Evolutionary conservation across 1,284 basidiomycete species (phyloP), one percentile per base, ranked within the genome.

Genomic region (Rhodotorula sp.): DNA sequence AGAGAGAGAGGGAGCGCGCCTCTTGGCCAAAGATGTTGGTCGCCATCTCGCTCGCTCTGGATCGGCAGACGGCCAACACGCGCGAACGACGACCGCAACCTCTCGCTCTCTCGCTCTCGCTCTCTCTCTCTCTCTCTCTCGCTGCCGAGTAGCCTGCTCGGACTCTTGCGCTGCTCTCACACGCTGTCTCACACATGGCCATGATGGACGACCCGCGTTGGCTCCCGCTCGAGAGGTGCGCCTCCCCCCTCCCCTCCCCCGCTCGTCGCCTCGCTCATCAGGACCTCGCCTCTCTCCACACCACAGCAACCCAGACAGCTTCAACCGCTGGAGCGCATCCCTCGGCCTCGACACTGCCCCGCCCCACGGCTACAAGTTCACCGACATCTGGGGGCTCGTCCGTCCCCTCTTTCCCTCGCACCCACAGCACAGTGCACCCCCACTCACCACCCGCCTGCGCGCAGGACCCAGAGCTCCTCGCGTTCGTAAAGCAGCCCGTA

Each of bases 371-470:
- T 85, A 87, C 15, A 83, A 86, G 53, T 95, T 95, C 79, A 85
- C 86, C 70, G 93, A 96, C 80, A 85, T 94, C 50, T 95, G 88
- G 79, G 91, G 91, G 4, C 83, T 95, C 44, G 44, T 17, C 7
- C 44, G 44, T 44, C 44, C 39, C 39, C 39, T 39, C 39, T n/a
- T n/a, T n/a, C 39, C 39, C 39, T 44, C 44, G 15, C 44, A n/a
- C 9, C 44, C 44, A 10, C 44, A 17, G 3, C 44, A 19, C 4
- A 12, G 4, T 4, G 15, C 44, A 19, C 44, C 19, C 44, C 21
- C 3, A 21, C 44, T 44, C 15, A 44, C 44, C 44, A 13, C 44
- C 13, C 13, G 15, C 44, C 44, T 17, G 4, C n/a, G n/a, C 21
- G 19, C 44, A 44, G 44, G 93, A 95, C 74, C 81, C 85, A 1